Base-by-base conservation (phyloP, 2,329 filamentous ascomycete species). In the Neopestalotiopsis sp. region DNA sequence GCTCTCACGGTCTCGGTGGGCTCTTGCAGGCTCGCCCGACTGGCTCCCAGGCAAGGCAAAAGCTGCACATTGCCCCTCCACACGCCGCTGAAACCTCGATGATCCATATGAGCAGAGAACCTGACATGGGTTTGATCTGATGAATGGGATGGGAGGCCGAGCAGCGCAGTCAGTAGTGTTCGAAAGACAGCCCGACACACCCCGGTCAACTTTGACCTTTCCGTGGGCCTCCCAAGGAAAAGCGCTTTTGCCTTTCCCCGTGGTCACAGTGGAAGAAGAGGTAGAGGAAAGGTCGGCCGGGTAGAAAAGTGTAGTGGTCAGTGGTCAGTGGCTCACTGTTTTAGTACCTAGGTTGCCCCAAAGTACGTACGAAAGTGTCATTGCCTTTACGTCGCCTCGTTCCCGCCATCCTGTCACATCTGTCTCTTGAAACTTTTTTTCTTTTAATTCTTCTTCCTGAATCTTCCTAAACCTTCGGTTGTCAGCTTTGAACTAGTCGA, bases 41-140 rank as follows among this genome's bases (percentile, higher is more conserved):
- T 28, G 56, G 57, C 24, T 59, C 24, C n/a, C 57, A 34, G 28
- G 57, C 13, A 34, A 59, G 49, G 24, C 49, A 56, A 7, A 28
- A 59, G 30, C 24, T 28, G 24, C 57, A 30, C 24, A 59, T 34
- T 20, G 30, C 57, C 57, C 61, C 61, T 64, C 61, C 61, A 64
- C 61, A 64, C 61, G 61, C 61, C 28, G 61, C 61, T 64, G 61
- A 64, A 64, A 64, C 61, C 24, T 64, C 61, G 61, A 20, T 42
- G 61, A 53, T 45, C 61, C 38, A 62, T 62, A 32, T 32, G 59
- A 40, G 12, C 57, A 59, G 24, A 53, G 17, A 28, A 28, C 24
- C 17, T n/a, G 45, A 53, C 45, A 53, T 53, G 45, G 45, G 45
- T 53, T 17, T 53, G 17, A n/a, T 53, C 17, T 17, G 45, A 53